Percentiles rank a stretch among this genome's conserved stretches.
phyloP scores from a whole-genome alignment of 2,329 filamentous ascomycete species.

The Colletotrichum acutatum region DNA sequence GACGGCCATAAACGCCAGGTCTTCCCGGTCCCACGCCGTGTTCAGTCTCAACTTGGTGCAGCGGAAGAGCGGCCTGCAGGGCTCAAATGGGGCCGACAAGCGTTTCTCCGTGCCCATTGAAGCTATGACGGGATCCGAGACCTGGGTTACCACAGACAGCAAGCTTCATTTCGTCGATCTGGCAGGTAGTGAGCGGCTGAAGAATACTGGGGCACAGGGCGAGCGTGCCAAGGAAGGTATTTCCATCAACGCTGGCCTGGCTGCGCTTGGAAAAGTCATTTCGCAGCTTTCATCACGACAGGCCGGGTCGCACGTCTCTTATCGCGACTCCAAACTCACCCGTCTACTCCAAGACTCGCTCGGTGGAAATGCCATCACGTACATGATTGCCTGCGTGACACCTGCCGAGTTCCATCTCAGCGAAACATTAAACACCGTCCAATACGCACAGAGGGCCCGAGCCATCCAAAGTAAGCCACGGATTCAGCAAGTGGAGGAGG shows the following conservation, averaged over 20 bases:
- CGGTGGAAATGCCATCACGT: slow-evolving; percentile 96
- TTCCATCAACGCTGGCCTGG: slow-evolving; percentile 96
- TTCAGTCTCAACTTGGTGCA: slow-evolving; percentile 96
- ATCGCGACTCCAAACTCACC: slow-evolving; percentile 97
- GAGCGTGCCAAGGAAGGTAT: slow-evolving; percentile 96
- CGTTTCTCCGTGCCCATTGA: slow-evolving; percentile 89
- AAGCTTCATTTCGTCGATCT: slow-evolving; percentile 99
- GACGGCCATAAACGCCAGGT: slow-evolving; percentile 97
- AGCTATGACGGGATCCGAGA: slow-evolving; percentile 75
- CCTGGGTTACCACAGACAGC: slow-evolving; percentile 89
- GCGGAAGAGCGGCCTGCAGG: slow-evolving; percentile 72
- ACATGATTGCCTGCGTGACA: slow-evolving; percentile 99
- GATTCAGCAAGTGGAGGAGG: slow-evolving; percentile 93
- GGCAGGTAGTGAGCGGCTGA: slow-evolving; percentile 94
- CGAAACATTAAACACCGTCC: slow-evolving; percentile 96
- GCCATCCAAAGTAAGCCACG: slow-evolving; percentile 98
- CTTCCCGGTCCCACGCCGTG: slow-evolving; percentile 95
- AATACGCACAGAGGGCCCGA: slow-evolving; percentile 95
- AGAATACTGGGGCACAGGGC: slow-evolving; percentile 96
- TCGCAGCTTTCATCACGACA: slow-evolving; percentile 94
- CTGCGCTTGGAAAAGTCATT: slow-evolving; percentile 96
- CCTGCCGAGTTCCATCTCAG: slow-evolving; percentile 97
- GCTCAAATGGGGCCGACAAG: slow-evolving; percentile 75
- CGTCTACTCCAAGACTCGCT: slow-evolving; percentile 95
- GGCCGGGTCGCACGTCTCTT: slow-evolving; percentile 90